Percentiles rank a stretch among this genome's conserved stretches.
Conservation (phyloP, 73 alveolate genomes). For the Uronychia binucleata region DNA sequence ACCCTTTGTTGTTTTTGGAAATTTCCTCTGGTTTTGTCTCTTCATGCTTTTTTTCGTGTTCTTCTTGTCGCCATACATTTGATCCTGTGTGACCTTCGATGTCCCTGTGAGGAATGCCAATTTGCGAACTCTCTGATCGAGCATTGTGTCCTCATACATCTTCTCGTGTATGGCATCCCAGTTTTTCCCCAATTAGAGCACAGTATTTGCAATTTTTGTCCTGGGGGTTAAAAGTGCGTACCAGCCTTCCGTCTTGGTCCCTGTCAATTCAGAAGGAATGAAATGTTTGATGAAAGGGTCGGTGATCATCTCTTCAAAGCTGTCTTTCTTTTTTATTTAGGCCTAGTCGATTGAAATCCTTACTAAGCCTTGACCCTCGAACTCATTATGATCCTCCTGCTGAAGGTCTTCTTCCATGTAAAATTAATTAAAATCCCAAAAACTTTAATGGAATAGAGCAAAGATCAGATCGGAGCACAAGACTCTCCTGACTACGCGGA, state of each 20-base stretch:
- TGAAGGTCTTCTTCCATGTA: neutral
- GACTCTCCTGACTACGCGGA: neutral
- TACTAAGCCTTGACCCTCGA: neutral
- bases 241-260: neutral
- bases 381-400: too few species aligned
- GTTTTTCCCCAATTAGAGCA: neutral
- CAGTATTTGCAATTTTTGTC: neutral
- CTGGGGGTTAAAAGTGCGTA: neutral
- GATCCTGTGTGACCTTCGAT: neutral
- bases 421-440: neutral
- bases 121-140: neutral
- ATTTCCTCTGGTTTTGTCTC: neutral
- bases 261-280: neutral
- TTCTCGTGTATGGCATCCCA: neutral
- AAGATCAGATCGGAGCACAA: too few species aligned
- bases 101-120: neutral
- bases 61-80: neutral
- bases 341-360: neutral
- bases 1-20: neutral
- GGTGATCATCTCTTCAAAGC: neutral
- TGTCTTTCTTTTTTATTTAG: too few species aligned
- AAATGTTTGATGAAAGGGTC: neutral
- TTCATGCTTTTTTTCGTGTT: too few species aligned
- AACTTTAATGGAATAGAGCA: too few species aligned
- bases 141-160: neutral